Conservation (phyloP, 2,329 filamentous ascomycete species). For the Emergomyces orientalis region DNA sequence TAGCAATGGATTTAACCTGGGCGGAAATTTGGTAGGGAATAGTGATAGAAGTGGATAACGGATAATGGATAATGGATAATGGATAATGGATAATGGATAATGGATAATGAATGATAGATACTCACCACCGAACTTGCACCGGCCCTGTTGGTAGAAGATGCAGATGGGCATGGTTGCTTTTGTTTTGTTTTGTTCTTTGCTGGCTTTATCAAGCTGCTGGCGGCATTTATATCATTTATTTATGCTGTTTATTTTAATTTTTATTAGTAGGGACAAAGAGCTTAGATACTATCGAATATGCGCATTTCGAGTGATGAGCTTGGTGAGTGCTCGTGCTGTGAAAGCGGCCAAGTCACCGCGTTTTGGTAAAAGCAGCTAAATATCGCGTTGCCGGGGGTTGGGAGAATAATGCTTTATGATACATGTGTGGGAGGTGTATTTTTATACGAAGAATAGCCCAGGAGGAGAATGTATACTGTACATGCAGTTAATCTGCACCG, state of each 20-base stretch:
- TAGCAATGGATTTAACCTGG: not conserved
- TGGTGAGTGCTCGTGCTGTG: no score
- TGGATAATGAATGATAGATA: constrained; percentile 12
- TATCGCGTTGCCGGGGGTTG: no score
- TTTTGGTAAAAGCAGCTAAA: no score
- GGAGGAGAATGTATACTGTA: no score
- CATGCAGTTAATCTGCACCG: no score
- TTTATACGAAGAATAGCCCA: no score
- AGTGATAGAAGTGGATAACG: no score
- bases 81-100: not conserved
- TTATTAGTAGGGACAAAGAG: not conserved
- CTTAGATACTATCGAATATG: not conserved
- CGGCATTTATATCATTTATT: not conserved
- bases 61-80: no score
- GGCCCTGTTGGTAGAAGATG: constrained; percentile 55
- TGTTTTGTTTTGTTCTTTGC: not conserved
- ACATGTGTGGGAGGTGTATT: no score
- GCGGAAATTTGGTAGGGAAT: no score
- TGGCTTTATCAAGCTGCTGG: no score
- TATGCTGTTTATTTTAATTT: not conserved
- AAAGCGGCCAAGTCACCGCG: not conserved
- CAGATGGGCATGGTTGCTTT: constrained; percentile 42
- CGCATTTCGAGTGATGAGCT: not conserved
- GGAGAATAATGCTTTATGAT: no score
- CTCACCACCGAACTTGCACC: constrained; percentile 57